Evolutionary conservation across 495 filamentous ascomycete species (phyloP).

Genomic region (Aspergillus steynii): DNA sequence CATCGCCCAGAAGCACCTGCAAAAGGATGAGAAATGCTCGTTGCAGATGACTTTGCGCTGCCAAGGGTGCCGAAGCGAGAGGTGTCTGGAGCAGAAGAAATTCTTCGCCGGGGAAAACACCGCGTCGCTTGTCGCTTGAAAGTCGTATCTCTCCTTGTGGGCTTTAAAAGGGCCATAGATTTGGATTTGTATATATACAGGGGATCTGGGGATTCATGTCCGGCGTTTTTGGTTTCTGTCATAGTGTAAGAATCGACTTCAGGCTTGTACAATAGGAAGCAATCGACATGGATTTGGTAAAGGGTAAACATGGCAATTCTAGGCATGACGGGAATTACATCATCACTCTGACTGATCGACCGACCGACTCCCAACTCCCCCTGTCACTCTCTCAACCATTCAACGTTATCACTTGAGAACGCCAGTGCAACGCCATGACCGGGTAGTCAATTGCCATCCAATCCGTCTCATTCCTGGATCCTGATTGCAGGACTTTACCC

Average conservation of each 20-base stretch:
- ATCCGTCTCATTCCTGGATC: not conserved
- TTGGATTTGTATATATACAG: conserved; percentile 2
- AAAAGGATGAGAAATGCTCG: conserved; percentile 66
- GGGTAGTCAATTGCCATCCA: not conserved
- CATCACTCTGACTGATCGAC: too few species aligned
- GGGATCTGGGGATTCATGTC: not conserved
- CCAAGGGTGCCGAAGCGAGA: conserved; percentile 89
- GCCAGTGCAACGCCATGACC: not conserved
- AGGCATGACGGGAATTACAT: too few species aligned
- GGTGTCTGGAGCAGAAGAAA: conserved; percentile 87
- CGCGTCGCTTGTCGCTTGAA: conserved; percentile 37
- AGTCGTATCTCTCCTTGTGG: conserved; percentile 5
- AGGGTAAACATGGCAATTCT: too few species aligned
- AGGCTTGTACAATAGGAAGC: too few species aligned
- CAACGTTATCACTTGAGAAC: not conserved
- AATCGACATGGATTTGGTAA: too few species aligned
- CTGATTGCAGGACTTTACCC: not conserved
- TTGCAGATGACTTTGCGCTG: conserved; percentile 89
- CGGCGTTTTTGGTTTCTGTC: not conserved
- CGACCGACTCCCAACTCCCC: not conserved
- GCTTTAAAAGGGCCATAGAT: not conserved
- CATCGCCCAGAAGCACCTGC: conserved; percentile 77
- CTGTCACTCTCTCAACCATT: not conserved
- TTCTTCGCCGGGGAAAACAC: conserved; percentile 69
- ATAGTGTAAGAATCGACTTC: not conserved